phyloP scores from a whole-genome alignment of 2,329 filamentous ascomycete species.

The Aureobasidium sp. region DNA sequence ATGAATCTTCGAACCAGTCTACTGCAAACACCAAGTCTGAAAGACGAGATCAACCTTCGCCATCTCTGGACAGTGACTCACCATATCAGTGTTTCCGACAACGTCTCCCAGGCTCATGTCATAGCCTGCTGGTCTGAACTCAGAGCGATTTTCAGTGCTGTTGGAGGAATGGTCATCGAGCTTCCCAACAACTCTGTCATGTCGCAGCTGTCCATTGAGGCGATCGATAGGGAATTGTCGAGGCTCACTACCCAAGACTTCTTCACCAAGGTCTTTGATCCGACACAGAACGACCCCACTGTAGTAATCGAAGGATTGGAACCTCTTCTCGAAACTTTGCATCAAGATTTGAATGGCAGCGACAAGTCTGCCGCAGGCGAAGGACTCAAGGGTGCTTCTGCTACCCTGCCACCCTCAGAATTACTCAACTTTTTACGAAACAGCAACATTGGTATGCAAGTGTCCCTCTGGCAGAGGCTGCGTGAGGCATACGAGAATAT shows the following conservation, averaged over 20 bases:
- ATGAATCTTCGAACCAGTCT: constrained; percentile 35
- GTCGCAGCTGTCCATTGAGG: constrained; percentile 74
- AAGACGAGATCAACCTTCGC: constrained; percentile 44
- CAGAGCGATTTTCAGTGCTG: constrained; percentile 45
- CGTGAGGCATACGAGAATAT: constrained; percentile 82
- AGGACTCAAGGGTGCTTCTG: background rate
- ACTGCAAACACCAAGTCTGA: constrained; percentile 32
- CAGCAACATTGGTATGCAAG: constrained; percentile 72
- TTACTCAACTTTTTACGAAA: constrained; percentile 78
- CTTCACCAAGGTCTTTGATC: constrained; percentile 81
- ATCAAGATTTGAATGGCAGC: constrained; percentile 23
- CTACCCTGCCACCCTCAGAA: constrained; percentile 49
- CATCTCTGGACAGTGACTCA: constrained; percentile 62
- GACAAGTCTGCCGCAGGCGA: background rate
- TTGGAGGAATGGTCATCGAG: constrained; percentile 47
- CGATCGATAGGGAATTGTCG: constrained; percentile 83
- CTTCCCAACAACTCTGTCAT: constrained; percentile 83
- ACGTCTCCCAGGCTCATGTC: constrained; percentile 52
- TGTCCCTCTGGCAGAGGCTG: constrained; percentile 88
- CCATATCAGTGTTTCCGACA: constrained; percentile 51
- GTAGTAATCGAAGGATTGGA: constrained; percentile 86
- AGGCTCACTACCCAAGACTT: constrained; percentile 95
- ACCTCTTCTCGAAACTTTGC: constrained; percentile 71
- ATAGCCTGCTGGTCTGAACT: constrained; percentile 58
- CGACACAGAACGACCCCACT: constrained; percentile 72